Evolutionary conservation across 2,329 filamentous ascomycete genomes (phyloP).

Genomic region (Alternaria sp.): DNA sequence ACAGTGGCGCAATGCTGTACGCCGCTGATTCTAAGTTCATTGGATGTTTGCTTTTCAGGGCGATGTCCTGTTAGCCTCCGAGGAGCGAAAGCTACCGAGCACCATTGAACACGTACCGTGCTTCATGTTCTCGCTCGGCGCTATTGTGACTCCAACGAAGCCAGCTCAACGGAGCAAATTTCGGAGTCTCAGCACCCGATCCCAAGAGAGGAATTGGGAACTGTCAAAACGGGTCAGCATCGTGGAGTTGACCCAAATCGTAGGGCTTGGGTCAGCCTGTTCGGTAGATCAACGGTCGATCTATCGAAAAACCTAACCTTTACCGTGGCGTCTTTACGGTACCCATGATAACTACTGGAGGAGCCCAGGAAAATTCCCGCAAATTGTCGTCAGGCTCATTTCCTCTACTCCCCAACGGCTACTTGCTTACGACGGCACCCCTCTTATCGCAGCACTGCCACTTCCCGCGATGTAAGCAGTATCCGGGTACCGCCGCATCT

Average conservation of each 20-base stretch:
- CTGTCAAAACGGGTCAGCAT: not conserved
- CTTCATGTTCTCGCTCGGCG: not conserved
- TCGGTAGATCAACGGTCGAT: not conserved
- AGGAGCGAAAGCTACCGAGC: not conserved
- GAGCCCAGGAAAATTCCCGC: not conserved
- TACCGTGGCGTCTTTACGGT: not conserved
- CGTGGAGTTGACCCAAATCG: not conserved
- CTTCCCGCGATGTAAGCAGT: not conserved
- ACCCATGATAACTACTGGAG: not conserved
- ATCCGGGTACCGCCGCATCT: not conserved
- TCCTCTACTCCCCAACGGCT: not conserved
- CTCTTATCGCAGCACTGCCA: not conserved
- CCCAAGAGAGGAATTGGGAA: not conserved
- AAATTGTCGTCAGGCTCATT: not conserved
- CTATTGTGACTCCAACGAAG: not conserved
- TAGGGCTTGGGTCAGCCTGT: not conserved
- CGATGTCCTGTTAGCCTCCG: not conserved
- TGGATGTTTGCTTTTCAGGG: not conserved
- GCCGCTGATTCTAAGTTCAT: not conserved
- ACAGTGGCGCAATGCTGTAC: not conserved
- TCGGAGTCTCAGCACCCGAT: not conserved
- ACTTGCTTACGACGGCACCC: not conserved
- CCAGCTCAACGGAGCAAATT: not conserved
- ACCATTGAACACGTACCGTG: not conserved
- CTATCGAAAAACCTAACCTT: not conserved